These are phyloP conservation scores for Ustilago cynodontis DNA, from an alignment of 1,284 basidiomycete species.

Conservation along the genomic window DNA sequence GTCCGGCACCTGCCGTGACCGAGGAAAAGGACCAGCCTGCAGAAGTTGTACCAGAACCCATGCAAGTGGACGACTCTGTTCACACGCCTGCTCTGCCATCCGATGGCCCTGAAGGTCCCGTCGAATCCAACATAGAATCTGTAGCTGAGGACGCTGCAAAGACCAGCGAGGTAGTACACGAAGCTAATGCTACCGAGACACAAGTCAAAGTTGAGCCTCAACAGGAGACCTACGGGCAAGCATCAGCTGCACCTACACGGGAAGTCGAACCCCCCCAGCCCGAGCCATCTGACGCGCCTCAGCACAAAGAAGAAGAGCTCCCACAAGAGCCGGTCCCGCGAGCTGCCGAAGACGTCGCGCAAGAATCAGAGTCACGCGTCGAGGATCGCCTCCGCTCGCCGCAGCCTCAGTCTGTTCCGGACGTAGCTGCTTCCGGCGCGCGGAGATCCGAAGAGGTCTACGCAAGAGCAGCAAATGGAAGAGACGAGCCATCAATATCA, in stretches of 20 bases:
- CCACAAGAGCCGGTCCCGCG: background rate
- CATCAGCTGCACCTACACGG: background rate
- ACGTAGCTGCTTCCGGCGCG: background rate
- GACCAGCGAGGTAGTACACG: background rate
- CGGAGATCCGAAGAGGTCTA: conserved; percentile 11
- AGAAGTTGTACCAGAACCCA: conserved; percentile 18
- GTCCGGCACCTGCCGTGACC: background rate
- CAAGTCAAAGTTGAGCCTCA: conserved; percentile 27
- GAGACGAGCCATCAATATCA: conserved; percentile 11
- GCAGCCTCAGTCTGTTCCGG: background rate
- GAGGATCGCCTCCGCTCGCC: conserved; percentile 13
- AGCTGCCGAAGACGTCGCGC: background rate
- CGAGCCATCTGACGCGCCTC: background rate
- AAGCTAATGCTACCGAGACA: background rate
- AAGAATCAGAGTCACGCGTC: background rate
- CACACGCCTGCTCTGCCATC: conserved; percentile 35
- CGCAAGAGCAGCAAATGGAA: conserved; percentile 3
- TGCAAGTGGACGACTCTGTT: conserved; percentile 36
- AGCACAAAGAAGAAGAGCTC: background rate
- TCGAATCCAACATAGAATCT: background rate
- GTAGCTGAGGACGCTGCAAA: background rate
- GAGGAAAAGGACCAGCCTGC: conserved; percentile 2
- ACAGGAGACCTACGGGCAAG: conserved; percentile 4
- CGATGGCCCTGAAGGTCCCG: conserved; percentile 14
- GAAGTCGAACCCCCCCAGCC: background rate